A percentile compares a stretch with the other conserved stretches of the same genome.
Evolutionary conservation across 1,139 yeast species (phyloP).

Genomic region (Schizosaccharomyces versatilis): DNA sequence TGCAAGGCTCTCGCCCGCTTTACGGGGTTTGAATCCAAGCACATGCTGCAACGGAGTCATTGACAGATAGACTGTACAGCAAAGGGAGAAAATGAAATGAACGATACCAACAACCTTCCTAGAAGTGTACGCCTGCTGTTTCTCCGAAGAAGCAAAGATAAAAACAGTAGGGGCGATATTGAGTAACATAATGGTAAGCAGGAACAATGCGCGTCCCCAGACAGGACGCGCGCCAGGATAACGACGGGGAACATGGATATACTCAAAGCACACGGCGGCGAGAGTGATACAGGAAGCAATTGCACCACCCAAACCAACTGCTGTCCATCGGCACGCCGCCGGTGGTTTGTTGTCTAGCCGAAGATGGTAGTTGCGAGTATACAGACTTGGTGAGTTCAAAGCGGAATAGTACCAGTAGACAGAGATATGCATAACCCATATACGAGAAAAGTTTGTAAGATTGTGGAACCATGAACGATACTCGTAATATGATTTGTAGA

Average conservation of each 20-base stretch:
- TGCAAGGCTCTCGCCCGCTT: conserved; percentile 74
- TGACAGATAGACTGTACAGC: conserved; percentile 65
- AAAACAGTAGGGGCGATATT: conserved; percentile 77
- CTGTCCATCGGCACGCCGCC: conserved; percentile 77
- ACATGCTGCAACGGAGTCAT: conserved; percentile 94
- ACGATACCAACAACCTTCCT: conserved; percentile 58
- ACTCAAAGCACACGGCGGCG: conserved; percentile 71
- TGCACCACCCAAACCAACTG: conserved; percentile 81
- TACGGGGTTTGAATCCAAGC: conserved; percentile 76
- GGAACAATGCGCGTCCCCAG: conserved; percentile 62
- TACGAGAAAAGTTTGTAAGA: conserved; percentile 88
- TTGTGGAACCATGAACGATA: conserved; percentile 95
- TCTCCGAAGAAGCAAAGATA: conserved; percentile 51
- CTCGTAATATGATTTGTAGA: conserved; percentile 91
- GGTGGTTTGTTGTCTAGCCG: conserved; percentile 65
- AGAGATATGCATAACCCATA: conserved; percentile 83
- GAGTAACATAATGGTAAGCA: conserved; percentile 39
- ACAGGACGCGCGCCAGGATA: conserved; percentile 99
- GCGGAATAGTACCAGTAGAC: conserved; percentile 88
- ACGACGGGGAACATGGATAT: conserved; percentile 89
- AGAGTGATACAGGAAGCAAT: conserved; percentile 66
- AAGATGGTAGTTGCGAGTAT: conserved; percentile 70
- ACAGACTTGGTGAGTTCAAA: conserved; percentile 74
- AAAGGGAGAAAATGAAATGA: conserved; percentile 71
- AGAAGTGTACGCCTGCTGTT: conserved; percentile 53